Percentiles rank a stretch among this genome's conserved stretches.
Evolutionary conservation across 306 rosid genomes (phyloP).

Genomic region (Pterocarpus macrocarpus): DNA sequence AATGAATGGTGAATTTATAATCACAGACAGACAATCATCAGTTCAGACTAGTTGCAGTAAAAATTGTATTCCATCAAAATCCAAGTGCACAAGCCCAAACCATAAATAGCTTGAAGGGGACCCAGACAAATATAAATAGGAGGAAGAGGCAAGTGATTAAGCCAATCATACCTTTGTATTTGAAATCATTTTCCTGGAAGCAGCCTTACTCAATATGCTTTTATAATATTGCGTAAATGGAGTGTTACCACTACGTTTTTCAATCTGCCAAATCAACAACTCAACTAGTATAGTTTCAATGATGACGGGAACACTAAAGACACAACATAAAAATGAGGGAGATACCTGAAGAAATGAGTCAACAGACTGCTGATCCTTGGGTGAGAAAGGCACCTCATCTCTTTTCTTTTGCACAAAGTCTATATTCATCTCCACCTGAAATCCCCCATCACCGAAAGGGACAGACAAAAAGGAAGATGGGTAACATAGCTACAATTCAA

Average conservation of each 20-base stretch:
- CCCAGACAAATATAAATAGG: neutral
- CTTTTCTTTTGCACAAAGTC: conserved; percentile 81
- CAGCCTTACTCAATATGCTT: conserved; percentile 80
- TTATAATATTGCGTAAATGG: conserved; percentile 81
- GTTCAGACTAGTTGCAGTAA: neutral
- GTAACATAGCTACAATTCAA: conserved; percentile 8
- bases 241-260: conserved; percentile 61
- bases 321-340: neutral
- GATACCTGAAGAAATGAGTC: conserved; percentile 90
- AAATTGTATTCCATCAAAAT: neutral
- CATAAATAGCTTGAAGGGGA: neutral
- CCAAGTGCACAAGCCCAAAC: neutral
- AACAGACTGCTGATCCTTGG: conserved; percentile 77
- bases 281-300: conserved; percentile 34
- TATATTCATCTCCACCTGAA: conserved; percentile 85
- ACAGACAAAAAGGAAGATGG: neutral
- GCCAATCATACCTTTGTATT: conserved; percentile 66
- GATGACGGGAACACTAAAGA: conserved; percentile 19
- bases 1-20: neutral
- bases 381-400: conserved; percentile 85
- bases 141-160: conserved; percentile 28
- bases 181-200: conserved; percentile 63
- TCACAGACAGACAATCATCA: neutral
- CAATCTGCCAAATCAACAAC: conserved; percentile 64
- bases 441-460: conserved; percentile 23